Conservation (phyloP, 2,329 filamentous ascomycete genomes). For the Trichoderma koningiopsis region DNA sequence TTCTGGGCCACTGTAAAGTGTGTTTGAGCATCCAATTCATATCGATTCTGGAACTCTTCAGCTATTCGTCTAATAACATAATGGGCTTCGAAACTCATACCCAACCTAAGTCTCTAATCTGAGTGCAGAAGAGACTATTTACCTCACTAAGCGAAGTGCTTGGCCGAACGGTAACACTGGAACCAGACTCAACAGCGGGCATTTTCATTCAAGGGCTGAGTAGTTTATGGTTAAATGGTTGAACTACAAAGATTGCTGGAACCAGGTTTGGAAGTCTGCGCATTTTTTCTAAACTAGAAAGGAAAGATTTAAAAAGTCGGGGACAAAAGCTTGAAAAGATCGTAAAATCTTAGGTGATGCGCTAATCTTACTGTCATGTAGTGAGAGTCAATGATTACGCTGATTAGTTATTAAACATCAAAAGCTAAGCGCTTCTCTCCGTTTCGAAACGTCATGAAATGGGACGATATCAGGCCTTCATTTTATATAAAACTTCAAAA, state of each 20-base stretch:
- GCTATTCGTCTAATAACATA: neutral
- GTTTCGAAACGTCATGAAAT: neutral
- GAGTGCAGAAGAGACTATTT: neutral
- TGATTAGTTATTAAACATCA: neutral
- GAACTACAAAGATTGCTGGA: neutral
- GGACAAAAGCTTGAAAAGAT: neutral
- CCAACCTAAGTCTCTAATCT: constrained; percentile 2
- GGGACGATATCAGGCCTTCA: neutral
- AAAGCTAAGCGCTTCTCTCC: neutral
- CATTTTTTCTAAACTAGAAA: neutral
- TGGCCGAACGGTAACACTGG: neutral
- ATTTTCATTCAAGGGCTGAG: neutral
- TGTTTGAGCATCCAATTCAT: constrained; percentile 10
- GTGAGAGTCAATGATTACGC: neutral
- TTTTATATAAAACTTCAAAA: neutral
- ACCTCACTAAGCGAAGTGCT: neutral
- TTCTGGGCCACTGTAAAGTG: constrained; percentile 2
- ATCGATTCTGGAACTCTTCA: neutral
- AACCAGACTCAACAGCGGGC: neutral
- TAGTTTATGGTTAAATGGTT: neutral
- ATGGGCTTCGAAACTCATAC: neutral
- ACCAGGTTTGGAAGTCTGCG: neutral
- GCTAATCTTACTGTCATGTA: neutral
- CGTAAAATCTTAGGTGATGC: neutral
- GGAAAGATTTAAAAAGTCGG: neutral